Conservation (phyloP, 495 filamentous ascomycete genomes). For the Aspergillus saccharolyticus region DNA sequence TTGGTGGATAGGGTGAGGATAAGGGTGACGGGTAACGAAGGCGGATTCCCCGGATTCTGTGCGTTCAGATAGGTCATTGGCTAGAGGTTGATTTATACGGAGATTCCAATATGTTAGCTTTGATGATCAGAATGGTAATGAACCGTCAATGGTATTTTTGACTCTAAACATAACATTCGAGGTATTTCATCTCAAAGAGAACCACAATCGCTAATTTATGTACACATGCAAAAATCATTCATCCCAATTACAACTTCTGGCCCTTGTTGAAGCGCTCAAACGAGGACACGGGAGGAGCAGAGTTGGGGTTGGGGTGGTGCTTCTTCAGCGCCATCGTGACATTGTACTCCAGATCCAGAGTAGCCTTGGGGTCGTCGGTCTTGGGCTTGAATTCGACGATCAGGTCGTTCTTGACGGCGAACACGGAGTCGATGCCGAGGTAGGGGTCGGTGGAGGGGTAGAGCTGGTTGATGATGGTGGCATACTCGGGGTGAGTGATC, state of each 20-base stretch:
- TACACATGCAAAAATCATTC: neutral
- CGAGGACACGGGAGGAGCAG: conserved; percentile 40
- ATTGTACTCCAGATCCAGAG: conserved; percentile 43
- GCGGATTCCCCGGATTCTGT: too few species aligned
- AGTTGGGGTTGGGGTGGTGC: conserved; percentile 46
- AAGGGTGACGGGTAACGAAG: too few species aligned
- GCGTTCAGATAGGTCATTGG: too few species aligned
- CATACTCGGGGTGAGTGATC: conserved; percentile 46
- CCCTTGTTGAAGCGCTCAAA: conserved; percentile 39
- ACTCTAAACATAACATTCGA: neutral
- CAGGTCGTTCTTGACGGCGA: conserved; percentile 62
- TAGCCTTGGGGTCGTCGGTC: conserved; percentile 42
- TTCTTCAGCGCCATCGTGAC: conserved; percentile 45
- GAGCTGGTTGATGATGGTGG: conserved; percentile 58
- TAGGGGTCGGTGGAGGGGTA: conserved; percentile 59
- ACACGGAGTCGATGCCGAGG: conserved; percentile 58
- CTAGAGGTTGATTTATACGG: too few species aligned
- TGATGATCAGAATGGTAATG: too few species aligned
- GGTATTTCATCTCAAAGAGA: neutral
- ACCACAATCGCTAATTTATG: neutral
- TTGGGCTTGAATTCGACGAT: conserved; percentile 59
- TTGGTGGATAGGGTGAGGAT: too few species aligned
- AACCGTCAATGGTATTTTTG: too few species aligned
- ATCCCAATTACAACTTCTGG: conserved; percentile 15
- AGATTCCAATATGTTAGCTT: too few species aligned